These are phyloP conservation scores for Lipomyces spencermartinsiae DNA, from an alignment of 805 yeast species.

Conservation along the genomic window DNA sequence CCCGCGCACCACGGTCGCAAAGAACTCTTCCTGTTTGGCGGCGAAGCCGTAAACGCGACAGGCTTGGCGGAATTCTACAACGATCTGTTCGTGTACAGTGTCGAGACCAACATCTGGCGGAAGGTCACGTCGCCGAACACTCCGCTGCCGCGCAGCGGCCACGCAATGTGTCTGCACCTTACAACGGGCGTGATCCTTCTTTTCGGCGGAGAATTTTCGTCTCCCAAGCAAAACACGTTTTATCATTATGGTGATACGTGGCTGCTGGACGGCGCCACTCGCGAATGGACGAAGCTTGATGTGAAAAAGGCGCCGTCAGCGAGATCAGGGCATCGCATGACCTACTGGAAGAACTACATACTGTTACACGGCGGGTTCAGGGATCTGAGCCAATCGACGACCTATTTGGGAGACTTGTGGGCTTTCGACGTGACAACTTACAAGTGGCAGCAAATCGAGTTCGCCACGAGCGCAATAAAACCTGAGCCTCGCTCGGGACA, in stretches of 20 bases:
- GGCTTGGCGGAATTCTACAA: constrained; percentile 74
- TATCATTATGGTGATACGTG: constrained; percentile 97
- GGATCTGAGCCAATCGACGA: constrained; percentile 82
- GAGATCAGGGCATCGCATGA: constrained; percentile 90
- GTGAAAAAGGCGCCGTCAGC: constrained; percentile 72
- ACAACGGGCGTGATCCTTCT: constrained; percentile 75
- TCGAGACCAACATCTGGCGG: constrained; percentile 84
- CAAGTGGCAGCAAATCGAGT: constrained; percentile 89
- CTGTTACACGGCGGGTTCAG: constrained; percentile 91
- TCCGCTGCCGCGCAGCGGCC: constrained; percentile 92
- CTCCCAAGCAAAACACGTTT: constrained; percentile 93
- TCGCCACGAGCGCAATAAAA: constrained; percentile 76
- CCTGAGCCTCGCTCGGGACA: constrained; percentile 97
- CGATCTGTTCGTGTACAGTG: constrained; percentile 74
- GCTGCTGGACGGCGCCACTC: constrained; percentile 81
- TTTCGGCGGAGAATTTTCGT: constrained; percentile 97
- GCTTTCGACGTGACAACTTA: constrained; percentile 86
- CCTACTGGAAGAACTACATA: constrained; percentile 89
- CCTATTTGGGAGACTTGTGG: constrained; percentile 89
- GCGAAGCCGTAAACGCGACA: constrained; percentile 66
- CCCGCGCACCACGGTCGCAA: constrained; percentile 71
- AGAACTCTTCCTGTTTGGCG: constrained; percentile 88
- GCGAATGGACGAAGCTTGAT: constrained; percentile 91
- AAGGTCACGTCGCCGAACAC: constrained; percentile 78
- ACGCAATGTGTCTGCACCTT: constrained; percentile 92